These are phyloP conservation scores for Colletotrichum phormii DNA, from an alignment of 2,329 filamentous ascomycete species.

Conservation along the genomic window DNA sequence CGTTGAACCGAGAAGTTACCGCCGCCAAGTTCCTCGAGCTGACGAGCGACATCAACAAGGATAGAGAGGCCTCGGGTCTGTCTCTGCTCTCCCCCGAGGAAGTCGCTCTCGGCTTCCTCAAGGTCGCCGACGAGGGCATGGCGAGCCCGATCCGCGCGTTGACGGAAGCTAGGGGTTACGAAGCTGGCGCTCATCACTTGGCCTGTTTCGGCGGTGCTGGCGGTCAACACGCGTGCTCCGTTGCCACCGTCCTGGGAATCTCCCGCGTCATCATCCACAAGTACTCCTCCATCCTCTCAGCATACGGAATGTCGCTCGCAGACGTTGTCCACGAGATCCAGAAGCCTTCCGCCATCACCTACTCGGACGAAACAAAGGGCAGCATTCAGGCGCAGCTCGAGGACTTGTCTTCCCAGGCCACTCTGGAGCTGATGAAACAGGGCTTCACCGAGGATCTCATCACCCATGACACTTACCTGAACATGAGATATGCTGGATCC, in stretches of 20 bases:
- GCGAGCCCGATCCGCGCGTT: conserved; percentile 49
- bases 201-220: conserved; percentile 51
- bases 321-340: conserved; percentile 56
- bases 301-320: conserved; percentile 59
- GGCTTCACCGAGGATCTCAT: conserved; percentile 50
- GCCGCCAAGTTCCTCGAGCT: conserved; percentile 54
- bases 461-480: conserved; percentile 54
- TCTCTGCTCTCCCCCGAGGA: conserved; percentile 47
- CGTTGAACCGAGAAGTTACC: conserved; percentile 55
- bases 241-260: conserved; percentile 57
- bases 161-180: conserved; percentile 50
- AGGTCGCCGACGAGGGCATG: conserved; percentile 52
- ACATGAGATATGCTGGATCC: conserved; percentile 56
- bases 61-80: conserved; percentile 41
- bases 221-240: conserved; percentile 57
- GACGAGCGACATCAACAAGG: conserved; percentile 54
- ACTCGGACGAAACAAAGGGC: conserved; percentile 32
- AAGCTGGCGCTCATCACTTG: conserved; percentile 49
- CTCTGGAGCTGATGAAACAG: conserved; percentile 40
- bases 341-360: conserved; percentile 49
- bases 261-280: conserved; percentile 55
- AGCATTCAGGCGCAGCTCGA: conserved; percentile 43
- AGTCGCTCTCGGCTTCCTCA: conserved; percentile 50
- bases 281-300: conserved; percentile 58
- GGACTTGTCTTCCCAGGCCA: conserved; percentile 47